Evolutionary conservation across 2,329 filamentous ascomycete species (phyloP), one percentile per base, ranked within the genome.

Genomic region (Paecilomyces dactylethromorphus): DNA sequence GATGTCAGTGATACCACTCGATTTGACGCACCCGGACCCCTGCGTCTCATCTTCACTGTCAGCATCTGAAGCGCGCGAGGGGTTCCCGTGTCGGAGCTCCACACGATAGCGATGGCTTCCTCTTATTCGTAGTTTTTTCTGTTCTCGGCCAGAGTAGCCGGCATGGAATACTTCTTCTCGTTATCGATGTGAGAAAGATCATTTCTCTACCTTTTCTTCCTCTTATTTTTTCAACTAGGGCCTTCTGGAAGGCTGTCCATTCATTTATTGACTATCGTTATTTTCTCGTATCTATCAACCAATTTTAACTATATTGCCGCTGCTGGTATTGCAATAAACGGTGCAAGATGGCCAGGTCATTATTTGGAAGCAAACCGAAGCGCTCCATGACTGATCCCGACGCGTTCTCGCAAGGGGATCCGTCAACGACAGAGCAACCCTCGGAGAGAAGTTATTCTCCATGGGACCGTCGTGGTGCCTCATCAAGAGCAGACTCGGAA

Each of bases 181-280:
- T 24, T 26, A 32, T 31, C 29, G 29, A 29, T 54, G 15, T 35
- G 32, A 57, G 55, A 63, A 61, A 60, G 58, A 49, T 26, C 55
- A 53, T 59, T 58, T 54, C 59, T 58, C 29, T 54, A n/a, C 50
- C 53, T 56, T 29, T 32, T 55, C 33, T 50, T 53, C 55, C 59
- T 50, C 54, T 58, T 53, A 59, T 62, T 39, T 55, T 55, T 58
- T 45, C 18, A 18, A 29, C 32, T 31, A 53, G 57, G 65, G 72
- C 65, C 70, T 73, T 76, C 73, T 70, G 73, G 74, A 74, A 76
- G 71, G 71, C 69, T 62, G 66, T 74, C 68, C 70, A 63, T 69
- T 74, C 72, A 29, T 71, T 74, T 3, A 12, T n/a, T 29, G 18
- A 21, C 13, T 58, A 21, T 29, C 32, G 32, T 58, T 35, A 56